Evolutionary conservation across 116 monocot species (phyloP).

Genomic region (Trichopus zeylanicus): DNA sequence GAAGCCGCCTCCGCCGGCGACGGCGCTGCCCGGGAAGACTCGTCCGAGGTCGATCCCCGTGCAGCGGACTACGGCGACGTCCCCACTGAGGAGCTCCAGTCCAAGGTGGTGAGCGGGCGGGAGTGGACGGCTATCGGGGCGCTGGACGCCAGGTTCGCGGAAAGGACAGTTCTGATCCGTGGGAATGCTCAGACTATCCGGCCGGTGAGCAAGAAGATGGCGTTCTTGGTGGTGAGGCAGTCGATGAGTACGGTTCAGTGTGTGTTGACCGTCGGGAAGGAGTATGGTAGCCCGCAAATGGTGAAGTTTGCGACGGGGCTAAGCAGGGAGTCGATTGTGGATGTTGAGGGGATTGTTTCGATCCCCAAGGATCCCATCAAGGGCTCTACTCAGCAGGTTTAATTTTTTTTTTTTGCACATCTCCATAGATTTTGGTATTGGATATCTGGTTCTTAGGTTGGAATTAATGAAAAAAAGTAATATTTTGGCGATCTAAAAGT

Average conservation of each 20-base stretch:
- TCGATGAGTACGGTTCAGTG: slow-evolving; percentile 70
- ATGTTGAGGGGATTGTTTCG: slow-evolving; percentile 57
- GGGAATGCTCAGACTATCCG: slow-evolving; percentile 62
- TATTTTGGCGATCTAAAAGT: too few relatives aligned
- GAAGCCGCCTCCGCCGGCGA: slow-evolving; percentile 20
- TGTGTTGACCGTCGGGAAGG: slow-evolving; percentile 47
- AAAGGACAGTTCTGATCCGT: slow-evolving; percentile 51
- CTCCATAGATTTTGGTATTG: too few relatives aligned
- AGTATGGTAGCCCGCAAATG: slow-evolving; percentile 60
- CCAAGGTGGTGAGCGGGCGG: slow-evolving; percentile 47
- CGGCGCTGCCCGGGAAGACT: slow-evolving; percentile 11
- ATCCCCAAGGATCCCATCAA: slow-evolving; percentile 64
- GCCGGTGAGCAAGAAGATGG: slow-evolving; percentile 87
- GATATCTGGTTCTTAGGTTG: too few relatives aligned
- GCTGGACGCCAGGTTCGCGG: slow-evolving; percentile 31
- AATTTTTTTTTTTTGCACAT: neutral
- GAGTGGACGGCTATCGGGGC: slow-evolving; percentile 47
- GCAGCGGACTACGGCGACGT: slow-evolving; percentile 68
- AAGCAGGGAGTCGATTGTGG: slow-evolving; percentile 67
- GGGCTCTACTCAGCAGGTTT: slow-evolving; percentile 78
- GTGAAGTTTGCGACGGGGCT: slow-evolving; percentile 63
- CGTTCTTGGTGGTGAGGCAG: slow-evolving; percentile 75
- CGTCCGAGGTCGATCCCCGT: slow-evolving; percentile 40
- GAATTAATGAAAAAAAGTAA: too few relatives aligned
- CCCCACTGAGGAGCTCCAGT: slow-evolving; percentile 58